A percentile compares a stretch with the other conserved stretches of the same genome.
These are phyloP conservation scores for Syzygium grande DNA, from an alignment of 345 rosid species.

Conservation along the genomic window DNA sequence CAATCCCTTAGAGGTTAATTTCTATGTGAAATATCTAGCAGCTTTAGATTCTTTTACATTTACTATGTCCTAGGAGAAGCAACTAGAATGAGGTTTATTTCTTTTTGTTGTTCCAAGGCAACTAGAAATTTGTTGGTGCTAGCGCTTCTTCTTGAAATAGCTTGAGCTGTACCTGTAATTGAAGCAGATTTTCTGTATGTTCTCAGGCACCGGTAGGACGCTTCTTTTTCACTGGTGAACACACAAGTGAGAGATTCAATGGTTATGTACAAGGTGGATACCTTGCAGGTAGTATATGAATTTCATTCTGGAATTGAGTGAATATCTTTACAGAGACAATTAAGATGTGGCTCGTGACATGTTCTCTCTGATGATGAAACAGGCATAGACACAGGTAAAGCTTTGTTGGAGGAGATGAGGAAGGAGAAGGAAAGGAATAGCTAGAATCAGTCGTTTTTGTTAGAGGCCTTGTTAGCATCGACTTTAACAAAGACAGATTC, in stretches of 20 bases:
- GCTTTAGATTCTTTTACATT: background rate
- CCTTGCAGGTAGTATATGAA: too few relatives aligned
- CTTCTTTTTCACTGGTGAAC: constrained; percentile 85
- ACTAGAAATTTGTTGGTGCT: background rate
- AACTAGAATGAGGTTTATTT: background rate
- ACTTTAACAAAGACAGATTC: constrained; percentile 40
- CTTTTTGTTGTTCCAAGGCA: background rate
- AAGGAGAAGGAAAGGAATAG: constrained; percentile 34
- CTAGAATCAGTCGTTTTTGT: constrained; percentile 35
- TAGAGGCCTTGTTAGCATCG: constrained; percentile 67
- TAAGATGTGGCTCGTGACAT: too few relatives aligned
- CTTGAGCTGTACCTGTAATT: background rate
- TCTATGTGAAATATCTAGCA: background rate
- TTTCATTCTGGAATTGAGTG: too few relatives aligned
- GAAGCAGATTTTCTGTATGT: background rate
- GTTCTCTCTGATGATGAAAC: too few relatives aligned
- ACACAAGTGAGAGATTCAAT: too few relatives aligned
- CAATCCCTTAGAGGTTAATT: background rate
- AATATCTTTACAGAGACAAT: too few relatives aligned
- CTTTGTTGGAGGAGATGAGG: constrained; percentile 53
- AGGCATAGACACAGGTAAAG: too few relatives aligned
- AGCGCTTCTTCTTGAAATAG: background rate
- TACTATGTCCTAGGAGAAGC: background rate
- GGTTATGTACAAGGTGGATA: too few relatives aligned
- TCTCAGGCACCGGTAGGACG: constrained; percentile 74